Base-by-base conservation (phyloP, 371 early-diverging fungal species). In the Rhizopus arrhizus region DNA sequence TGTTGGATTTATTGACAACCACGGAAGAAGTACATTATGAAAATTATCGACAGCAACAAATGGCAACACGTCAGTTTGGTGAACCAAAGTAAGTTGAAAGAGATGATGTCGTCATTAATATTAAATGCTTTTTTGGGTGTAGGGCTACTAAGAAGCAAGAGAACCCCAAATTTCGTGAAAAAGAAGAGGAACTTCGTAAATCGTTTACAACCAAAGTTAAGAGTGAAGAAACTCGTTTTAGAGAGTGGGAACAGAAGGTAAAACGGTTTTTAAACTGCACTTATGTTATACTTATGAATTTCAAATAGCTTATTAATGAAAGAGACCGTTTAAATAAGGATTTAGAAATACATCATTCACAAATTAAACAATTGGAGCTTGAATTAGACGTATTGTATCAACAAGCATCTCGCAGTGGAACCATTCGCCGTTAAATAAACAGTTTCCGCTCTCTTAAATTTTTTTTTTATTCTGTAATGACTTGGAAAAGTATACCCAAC, bases 181-280 rank as follows among this genome's bases (percentile, higher is more conserved):
- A 95, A 70, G 97, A 96, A 73, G 97, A 95, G 62, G 82, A 80
- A 11, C 84, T 96, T 66, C 85, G 95, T 54, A 88, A 89, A 69
- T 83, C 91, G 45, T 96, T 98, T 70, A 94, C 97, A 48, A 95
- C 96, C 69, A 94, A 96, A 70, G 98, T 96, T 58, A 85, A 91
- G 60, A 65, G 85, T 66, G 96, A 98, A 78, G 98, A 98, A 82
- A 84, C 85, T 67, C 74, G 96, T 61, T 98, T 98, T 87, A 87
- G 96, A 65, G 87, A 93, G 70, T 98, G 98, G 98, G 98, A 96
- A 72, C 94, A 95, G 74, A 91, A 87, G 84, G 92, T 92, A 79
- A 51, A 52, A 15, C 13, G 15, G n/a, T 38, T 4, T 41, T 3
- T 11, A 34, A 22, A 22, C 22, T 51, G 11, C 1, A 29, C 28